phyloP scores from a whole-genome alignment of 495 filamentous ascomycete species.

The Penicillium desertorum region DNA sequence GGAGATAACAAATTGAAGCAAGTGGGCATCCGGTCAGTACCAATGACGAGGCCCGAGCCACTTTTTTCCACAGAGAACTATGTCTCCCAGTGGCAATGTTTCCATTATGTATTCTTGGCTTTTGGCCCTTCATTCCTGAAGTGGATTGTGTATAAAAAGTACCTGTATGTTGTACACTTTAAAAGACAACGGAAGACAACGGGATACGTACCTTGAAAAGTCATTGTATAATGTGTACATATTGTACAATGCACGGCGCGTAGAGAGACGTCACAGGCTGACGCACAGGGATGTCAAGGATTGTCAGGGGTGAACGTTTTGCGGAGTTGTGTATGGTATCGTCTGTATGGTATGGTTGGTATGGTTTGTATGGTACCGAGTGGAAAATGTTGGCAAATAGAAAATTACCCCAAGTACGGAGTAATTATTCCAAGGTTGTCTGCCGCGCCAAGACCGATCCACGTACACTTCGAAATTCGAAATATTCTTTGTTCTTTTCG shows the following conservation, averaged over 20 bases:
- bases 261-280: conserved; percentile 31
- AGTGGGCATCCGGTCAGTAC: conserved; percentile 24
- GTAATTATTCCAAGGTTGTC: not conserved
- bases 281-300: conserved; percentile 27
- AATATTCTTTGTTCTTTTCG: conserved; percentile 1
- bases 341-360: not conserved
- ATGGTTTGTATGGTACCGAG: not conserved
- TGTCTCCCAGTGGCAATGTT: conserved; percentile 27
- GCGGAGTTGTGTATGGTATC: conserved; percentile 6
- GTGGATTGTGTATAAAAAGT: too few species aligned
- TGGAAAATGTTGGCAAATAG: not conserved
- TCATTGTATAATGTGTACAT: not conserved
- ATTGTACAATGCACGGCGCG: conserved; percentile 2
- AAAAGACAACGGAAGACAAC: not conserved
- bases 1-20: conserved; percentile 14
- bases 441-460: conserved; percentile 19
- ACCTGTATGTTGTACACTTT: not conserved
- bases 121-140: conserved; percentile 13
- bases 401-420: not conserved
- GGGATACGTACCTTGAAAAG: not conserved
- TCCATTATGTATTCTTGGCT: conserved; percentile 14
- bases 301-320: conserved; percentile 26
- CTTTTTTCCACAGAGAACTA: conserved; percentile 14
- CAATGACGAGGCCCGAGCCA: conserved; percentile 23
- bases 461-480: conserved; percentile 5